Base-by-base conservation (phyloP, 2,329 filamentous ascomycete genomes). In the Ascochyta rabiei region DNA sequence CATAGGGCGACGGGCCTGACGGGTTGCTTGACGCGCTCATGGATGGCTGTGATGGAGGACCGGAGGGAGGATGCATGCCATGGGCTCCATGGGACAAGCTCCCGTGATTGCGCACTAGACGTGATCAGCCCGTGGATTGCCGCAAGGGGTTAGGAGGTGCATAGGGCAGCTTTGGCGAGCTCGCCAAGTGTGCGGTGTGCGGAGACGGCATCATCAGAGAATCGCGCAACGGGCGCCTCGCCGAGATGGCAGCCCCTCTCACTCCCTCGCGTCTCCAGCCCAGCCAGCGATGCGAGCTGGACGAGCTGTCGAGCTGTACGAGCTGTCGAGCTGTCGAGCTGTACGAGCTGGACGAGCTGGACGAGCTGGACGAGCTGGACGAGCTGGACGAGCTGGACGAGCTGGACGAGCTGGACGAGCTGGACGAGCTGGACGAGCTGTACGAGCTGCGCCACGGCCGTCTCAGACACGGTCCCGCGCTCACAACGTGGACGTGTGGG, bases 1-100 rank as follows among this genome's bases (percentile, higher is more conserved):
- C 70, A 56, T 76, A 75, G 24, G 71, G 69, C 70, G 79, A 75
- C 53, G 67, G 70, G 44, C 61, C 66, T 30, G 75, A 56, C 18
- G 65, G 48, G 53, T 62, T 67, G 53, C 70, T 68, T 39, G 71
- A 66, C 53, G 56, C 60, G 50, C 60, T 68, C 70, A 75, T 75
- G 37, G 71, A 68, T 61, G 71, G 67, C 47, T 66, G 70, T 56
- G 70, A 67, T 57, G 69, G 68, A 63, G 67, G 70, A 56, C 62
- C 66, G 31, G 67, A 62, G 37, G 68, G 70, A 37, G 64, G 38
- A 58, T 68, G 65, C 47, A 43, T 64, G 69, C 48, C 45, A 58
- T 69, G 68, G 53, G 62, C 50, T 46, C 57, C 60, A 64, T 66
- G 62, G 47, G 65, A 66, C 60, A 67, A 56, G 53, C 53, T 63